Base-by-base conservation (phyloP, 2,329 filamentous ascomycete genomes). In the Verticillium dahliae region DNA sequence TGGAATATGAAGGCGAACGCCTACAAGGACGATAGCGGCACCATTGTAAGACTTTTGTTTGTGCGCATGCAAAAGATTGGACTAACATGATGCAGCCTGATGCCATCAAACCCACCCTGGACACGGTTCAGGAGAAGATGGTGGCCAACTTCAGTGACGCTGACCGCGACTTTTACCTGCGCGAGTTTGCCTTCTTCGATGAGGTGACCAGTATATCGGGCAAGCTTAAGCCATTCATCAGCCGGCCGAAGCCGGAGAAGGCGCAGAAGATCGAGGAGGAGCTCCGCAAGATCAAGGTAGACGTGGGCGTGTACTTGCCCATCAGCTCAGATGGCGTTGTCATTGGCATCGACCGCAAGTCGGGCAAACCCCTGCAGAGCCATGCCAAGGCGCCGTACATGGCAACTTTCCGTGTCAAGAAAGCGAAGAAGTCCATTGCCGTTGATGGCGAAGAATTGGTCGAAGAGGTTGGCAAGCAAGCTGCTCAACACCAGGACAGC, bases 1-100 rank as follows among this genome's bases (percentile, higher is more conserved):
- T 99, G 96, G 95, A 99, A 99, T 73, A 99, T 99, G 90, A 99
- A 98, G 74, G 95, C 95, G 37, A 99, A 99, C 74, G 91, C 93
- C 1, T 99, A 91, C 82, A 99, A 97, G 74, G 96, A 99, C 67
- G 94, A 99, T 69, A 92, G 97, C 67, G 93, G 90, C 14, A 86
- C 90, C 69, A 85, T 96, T 65, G 88, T 91, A 79, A 81, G 87
- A 18, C 4, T n/a, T 15, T 4, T 41, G 33, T 4, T n/a, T 52
- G 18, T 52, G n/a, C 45, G 22, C 45, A 27, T 13, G n/a, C 45
- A 27, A 52, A 10, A 22, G 13, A n/a, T 35, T 27, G 13, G 9
- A 18, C 56, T 33, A 22, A 59, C 54, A 34, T 56, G 54, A n/a
- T 61, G 62, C 67, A 90, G 83, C 93, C 95, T 22, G 95, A 99